A percentile compares a stretch with the other conserved stretches of the same genome.
Evolutionary conservation across 1,139 yeast species (phyloP).

Genomic region (Yamadazyma pseudoaaseri): DNA sequence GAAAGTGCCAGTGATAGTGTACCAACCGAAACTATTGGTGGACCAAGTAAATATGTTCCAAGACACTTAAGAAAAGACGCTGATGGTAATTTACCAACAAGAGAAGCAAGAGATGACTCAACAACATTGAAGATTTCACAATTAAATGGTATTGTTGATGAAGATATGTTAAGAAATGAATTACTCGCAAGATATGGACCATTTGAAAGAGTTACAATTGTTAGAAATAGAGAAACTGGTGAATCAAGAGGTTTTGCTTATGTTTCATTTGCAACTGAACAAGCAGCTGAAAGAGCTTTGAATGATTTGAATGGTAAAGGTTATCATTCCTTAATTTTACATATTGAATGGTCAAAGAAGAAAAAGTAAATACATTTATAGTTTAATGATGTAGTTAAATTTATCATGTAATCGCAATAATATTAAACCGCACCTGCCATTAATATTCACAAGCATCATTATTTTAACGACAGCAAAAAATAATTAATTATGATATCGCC

Average conservation of each 20-base stretch:
- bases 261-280: conserved; percentile 73
- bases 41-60: conserved; percentile 62
- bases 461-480: too few species aligned
- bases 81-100: conserved; percentile 53
- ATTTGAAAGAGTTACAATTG: conserved; percentile 78
- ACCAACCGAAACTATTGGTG: conserved; percentile 13
- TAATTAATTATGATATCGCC: too few species aligned
- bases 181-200: conserved; percentile 72
- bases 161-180: conserved; percentile 73
- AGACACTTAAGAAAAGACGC: conserved; percentile 70
- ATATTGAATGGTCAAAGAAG: conserved; percentile 62
- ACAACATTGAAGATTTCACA: conserved; percentile 90
- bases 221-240: conserved; percentile 91
- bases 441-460: too few species aligned
- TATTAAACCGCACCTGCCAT: too few species aligned
- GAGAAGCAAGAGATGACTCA: conserved; percentile 73
- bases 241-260: conserved; percentile 97
- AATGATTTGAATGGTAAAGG: conserved; percentile 85
- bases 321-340: conserved; percentile 86
- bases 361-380: conserved; percentile 20
- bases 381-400: too few species aligned
- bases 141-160: conserved; percentile 82
- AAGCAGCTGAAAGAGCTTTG: conserved; percentile 75
- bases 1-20: conserved; percentile 25
- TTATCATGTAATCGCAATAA: too few species aligned